Base-by-base conservation (phyloP, 306 rosid species). In the Quercus engelmannii region DNA sequence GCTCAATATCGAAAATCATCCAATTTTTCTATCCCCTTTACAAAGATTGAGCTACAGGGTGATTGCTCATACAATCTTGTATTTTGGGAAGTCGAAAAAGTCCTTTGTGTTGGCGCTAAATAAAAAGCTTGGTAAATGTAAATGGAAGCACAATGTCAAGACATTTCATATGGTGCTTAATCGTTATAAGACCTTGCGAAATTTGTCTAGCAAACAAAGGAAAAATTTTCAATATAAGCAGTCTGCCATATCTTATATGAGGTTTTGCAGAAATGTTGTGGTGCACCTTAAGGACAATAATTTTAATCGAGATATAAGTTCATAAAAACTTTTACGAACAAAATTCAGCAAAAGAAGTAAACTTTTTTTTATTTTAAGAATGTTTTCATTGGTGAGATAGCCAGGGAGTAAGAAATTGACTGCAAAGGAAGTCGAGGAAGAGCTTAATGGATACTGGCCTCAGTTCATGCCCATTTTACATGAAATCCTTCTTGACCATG, bases 31-130 rank as follows among this genome's bases (percentile, higher is more conserved):
- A 35, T 68, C 72, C 52, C 14, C 52, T 68, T 35, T 68, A 35
- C 72, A 68, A 68, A 68, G 72, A 35, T 68, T 68, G 52, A 7
- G 26, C 72, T 68, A 68, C 17, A 68, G 72, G 72, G 52, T 68
- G 72, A 35, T 9, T 19, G 6, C 72, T 68, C 54, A 68, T 68
- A 68, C 52, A 15, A 33, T 68, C 72, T 68, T 68, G 52, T 68
- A 68, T 68, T 68, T 68, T 68, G 72, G 72, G 4, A 68, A 68
- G n/a, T 3, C 23, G 0, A 68, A 35, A 68, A 68, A 35, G 52
- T n/a, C 72, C 25, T 68, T 68, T 8, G 3, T 5, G 5, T 35
- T 35, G 72, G 26, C 54, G 4, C 8, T 68, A 35, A 68, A 35
- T 33, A 4, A 35, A 0, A n/a, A n/a, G 17, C 72, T 68, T 49